phyloP scores from a whole-genome alignment of 148 eudicot species.

The Vaccinium vitisidaea region DNA sequence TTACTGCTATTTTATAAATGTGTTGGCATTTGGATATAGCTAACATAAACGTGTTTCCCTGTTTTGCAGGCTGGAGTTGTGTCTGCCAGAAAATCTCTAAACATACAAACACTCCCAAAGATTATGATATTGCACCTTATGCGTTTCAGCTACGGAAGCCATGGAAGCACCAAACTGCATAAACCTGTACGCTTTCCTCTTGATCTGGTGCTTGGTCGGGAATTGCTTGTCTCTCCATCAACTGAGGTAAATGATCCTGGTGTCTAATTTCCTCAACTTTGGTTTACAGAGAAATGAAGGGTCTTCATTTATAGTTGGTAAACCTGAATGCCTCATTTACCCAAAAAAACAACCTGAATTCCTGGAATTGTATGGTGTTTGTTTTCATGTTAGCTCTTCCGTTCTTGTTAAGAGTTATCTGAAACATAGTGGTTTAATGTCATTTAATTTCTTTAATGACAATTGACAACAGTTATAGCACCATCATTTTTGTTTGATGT shows the following conservation, averaged over 20 bases:
- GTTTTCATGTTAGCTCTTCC: not conserved
- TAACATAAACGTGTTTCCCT: not conserved
- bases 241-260: slow-evolving; percentile 44
- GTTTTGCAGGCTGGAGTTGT: slow-evolving; percentile 68
- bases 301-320: not conserved
- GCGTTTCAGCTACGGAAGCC: slow-evolving; percentile 91
- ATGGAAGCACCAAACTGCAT: slow-evolving; percentile 85
- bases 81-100: slow-evolving; percentile 79
- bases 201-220: slow-evolving; percentile 71
- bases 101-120: slow-evolving; percentile 75
- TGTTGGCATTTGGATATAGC: not conserved
- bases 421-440: not conserved
- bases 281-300: not conserved
- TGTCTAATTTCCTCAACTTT: not conserved
- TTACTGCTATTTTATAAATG: not conserved
- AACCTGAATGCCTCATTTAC: not conserved
- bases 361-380: not conserved
- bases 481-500: not conserved
- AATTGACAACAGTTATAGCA: not conserved
- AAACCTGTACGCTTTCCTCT: slow-evolving; percentile 79
- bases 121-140: slow-evolving; percentile 86
- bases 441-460: not conserved
- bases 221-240: slow-evolving; percentile 67
- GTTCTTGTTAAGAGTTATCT: not conserved
- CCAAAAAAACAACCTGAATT: not conserved